A percentile compares a stretch with the other conserved stretches of the same genome.
Evolutionary conservation across 2,329 filamentous ascomycete species (phyloP).

Genomic region (Trichoderma lentiforme): DNA sequence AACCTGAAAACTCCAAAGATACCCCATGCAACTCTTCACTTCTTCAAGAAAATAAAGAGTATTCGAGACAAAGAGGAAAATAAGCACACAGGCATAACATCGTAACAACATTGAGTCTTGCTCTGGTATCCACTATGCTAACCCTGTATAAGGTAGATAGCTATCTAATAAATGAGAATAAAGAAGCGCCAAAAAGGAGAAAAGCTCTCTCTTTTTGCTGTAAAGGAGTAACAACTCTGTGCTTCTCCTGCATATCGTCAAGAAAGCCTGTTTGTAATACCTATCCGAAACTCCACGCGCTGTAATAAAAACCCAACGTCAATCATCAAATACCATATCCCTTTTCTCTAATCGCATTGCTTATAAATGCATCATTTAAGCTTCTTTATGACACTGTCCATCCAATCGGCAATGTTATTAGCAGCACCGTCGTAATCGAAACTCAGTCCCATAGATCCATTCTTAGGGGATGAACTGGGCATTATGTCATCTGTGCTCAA

Average conservation of each 20-base stretch:
- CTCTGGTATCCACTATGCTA: slow-evolving; percentile 16
- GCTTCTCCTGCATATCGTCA: not conserved
- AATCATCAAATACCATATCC: slow-evolving; percentile 7
- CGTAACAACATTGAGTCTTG: not conserved
- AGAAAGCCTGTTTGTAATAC: not conserved
- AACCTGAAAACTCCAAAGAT: not conserved
- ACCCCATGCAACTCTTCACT: not conserved
- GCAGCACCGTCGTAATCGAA: slow-evolving; percentile 33
- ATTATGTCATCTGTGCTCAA: slow-evolving; percentile 47
- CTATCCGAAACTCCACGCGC: slow-evolving; percentile 12
- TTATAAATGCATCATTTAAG: not conserved
- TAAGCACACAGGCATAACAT: not conserved
- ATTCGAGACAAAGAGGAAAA: not conserved
- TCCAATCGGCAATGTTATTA: slow-evolving; percentile 33
- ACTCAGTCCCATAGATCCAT: slow-evolving; percentile 28
- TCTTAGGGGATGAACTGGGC: slow-evolving; percentile 47
- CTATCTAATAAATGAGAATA: not conserved
- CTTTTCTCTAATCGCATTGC: not conserved
- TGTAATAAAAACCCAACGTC: not conserved
- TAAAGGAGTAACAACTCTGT: not conserved
- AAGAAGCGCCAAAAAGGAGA: not conserved
- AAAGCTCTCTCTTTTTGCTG: not conserved
- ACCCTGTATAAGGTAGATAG: not conserved
- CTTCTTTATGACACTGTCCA: slow-evolving; percentile 8
- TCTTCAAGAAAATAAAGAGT: not conserved